Conservation (phyloP, 140 eudicot genomes). For the Cichorium intybus region DNA sequence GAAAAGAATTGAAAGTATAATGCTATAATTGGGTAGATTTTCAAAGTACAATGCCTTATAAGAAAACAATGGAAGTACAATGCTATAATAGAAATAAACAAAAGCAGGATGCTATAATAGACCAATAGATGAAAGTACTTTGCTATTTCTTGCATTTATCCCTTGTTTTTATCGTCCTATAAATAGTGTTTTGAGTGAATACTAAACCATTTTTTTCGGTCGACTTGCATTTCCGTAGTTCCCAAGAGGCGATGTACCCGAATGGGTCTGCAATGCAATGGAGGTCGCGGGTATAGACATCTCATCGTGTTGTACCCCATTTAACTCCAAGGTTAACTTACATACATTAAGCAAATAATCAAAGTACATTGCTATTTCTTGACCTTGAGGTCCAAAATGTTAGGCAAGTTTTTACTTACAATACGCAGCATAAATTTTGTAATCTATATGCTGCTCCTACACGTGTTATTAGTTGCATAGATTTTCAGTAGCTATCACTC, state of each 20-base stretch:
- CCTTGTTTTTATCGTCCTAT: too few species aligned
- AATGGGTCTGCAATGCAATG: constrained; percentile 98
- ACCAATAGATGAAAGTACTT: background rate
- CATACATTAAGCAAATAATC: constrained; percentile 12
- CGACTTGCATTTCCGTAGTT: constrained; percentile 46
- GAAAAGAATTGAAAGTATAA: too few species aligned
- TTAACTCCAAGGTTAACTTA: constrained; percentile 1
- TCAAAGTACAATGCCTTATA: too few species aligned
- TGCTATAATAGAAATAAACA: too few species aligned
- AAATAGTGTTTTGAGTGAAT: too few species aligned
- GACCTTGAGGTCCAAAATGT: background rate
- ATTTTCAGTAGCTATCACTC: background rate
- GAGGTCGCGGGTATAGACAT: constrained; percentile 96
- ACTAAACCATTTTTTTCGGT: too few species aligned
- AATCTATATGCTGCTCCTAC: constrained; percentile 24
- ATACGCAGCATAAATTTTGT: constrained; percentile 37
- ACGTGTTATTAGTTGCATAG: background rate
- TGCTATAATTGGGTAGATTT: too few species aligned
- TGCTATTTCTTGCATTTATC: too few species aligned
- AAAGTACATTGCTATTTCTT: background rate
- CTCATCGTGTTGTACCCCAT: constrained; percentile 59
- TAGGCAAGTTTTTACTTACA: background rate
- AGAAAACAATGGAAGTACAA: too few species aligned
- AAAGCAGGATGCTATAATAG: too few species aligned
- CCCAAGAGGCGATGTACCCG: constrained; percentile 84